Conservation (phyloP, 306 rosid species). For the Arachis stenosperma region DNA sequence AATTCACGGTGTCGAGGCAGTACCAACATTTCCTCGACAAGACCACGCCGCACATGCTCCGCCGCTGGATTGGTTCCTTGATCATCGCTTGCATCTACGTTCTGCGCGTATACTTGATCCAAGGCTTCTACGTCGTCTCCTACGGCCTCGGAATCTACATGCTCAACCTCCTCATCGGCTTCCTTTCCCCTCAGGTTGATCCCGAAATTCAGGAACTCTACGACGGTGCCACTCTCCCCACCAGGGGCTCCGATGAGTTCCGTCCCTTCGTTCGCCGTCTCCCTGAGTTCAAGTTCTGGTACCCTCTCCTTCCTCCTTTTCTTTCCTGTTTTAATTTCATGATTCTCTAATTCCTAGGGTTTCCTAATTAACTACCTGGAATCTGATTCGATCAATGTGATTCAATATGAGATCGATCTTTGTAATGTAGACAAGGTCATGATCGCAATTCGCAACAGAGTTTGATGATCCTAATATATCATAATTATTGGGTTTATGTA, state of each 20-base stretch:
- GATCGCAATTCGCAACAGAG: not conserved
- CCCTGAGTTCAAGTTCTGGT: slow-evolving; percentile 98
- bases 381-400: slow-evolving; percentile 4
- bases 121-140: slow-evolving; percentile 96
- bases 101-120: slow-evolving; percentile 70
- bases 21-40: slow-evolving; percentile 84
- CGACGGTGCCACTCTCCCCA: slow-evolving; percentile 84
- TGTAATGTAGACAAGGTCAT: slow-evolving; percentile 1
- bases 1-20: slow-evolving; percentile 50
- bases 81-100: slow-evolving; percentile 61
- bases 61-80: slow-evolving; percentile 77
- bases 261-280: slow-evolving; percentile 98
- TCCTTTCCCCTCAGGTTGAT: slow-evolving; percentile 95
- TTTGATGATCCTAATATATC: not conserved
- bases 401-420: not conserved
- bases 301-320: not conserved
- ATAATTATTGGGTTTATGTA: not conserved
- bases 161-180: slow-evolving; percentile 88
- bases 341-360: slow-evolving; percentile 30
- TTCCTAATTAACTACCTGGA: slow-evolving; percentile 7
- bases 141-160: slow-evolving; percentile 92
- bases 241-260: slow-evolving; percentile 88
- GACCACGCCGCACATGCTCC: slow-evolving; percentile 68
- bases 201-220: slow-evolving; percentile 71
- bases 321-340: not conserved